Conservation (phyloP, 179 eudicot genomes). For the Corrigiola litoralis region DNA sequence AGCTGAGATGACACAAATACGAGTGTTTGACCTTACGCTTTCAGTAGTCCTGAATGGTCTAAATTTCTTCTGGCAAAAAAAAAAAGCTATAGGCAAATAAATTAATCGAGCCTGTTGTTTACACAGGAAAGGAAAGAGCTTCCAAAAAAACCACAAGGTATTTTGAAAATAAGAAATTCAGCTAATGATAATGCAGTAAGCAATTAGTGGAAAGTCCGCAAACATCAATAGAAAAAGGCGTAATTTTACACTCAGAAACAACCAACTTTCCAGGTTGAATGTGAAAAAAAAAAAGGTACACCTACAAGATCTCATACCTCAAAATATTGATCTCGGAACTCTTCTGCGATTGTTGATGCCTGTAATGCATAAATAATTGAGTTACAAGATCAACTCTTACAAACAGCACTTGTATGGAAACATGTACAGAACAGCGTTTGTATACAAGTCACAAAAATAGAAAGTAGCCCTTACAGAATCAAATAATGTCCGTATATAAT, state of each 20-base stretch:
- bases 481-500: conserved; percentile 14
- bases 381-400: neutral
- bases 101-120: too few relatives aligned
- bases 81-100: too few relatives aligned
- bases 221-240: too few relatives aligned
- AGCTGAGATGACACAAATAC: too few relatives aligned
- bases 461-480: conserved; percentile 23
- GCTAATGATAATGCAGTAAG: too few relatives aligned
- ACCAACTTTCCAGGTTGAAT: neutral
- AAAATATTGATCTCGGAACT: conserved; percentile 10
- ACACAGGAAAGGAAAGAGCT: too few relatives aligned
- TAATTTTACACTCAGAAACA: neutral
- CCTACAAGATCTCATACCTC: conserved; percentile 14
- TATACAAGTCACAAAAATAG: neutral
- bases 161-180: too few relatives aligned
- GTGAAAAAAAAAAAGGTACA: neutral
- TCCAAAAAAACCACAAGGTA: too few relatives aligned
- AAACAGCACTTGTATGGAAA: neutral
- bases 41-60: neutral
- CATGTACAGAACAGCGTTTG: neutral
- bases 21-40: neutral
- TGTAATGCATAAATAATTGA: conserved; percentile 7
- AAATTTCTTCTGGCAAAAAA: neutral
- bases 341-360: conserved; percentile 16
- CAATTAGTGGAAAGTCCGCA: too few relatives aligned